Evolutionary conservation across 1,284 basidiomycete genomes (phyloP).

Genomic region (Ceratobasidium sp.): DNA sequence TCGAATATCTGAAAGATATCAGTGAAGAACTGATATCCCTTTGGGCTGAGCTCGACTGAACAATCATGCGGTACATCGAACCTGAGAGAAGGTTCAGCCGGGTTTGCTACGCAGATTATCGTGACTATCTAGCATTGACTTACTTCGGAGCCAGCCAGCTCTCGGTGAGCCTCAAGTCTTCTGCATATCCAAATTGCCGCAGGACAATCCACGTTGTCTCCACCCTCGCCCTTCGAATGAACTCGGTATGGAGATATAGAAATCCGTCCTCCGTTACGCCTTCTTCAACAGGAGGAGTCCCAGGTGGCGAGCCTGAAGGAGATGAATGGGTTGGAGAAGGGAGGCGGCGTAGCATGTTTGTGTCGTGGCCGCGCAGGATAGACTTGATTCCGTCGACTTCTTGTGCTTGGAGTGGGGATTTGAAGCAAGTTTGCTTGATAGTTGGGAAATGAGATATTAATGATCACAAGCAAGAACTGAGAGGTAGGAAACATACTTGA

Average conservation of each 20-base stretch:
- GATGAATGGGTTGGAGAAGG: conserved; percentile 46
- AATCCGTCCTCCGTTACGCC: conserved; percentile 96
- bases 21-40: conserved; percentile 97
- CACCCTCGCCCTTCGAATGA: conserved; percentile 94
- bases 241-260: conserved; percentile 94
- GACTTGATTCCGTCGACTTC: conserved; percentile 93
- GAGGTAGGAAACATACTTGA: conserved; percentile 70
- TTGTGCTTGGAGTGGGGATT: conserved; percentile 89
- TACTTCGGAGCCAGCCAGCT: conserved; percentile 87
- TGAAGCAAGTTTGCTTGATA: conserved; percentile 86
- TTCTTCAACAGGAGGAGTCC: conserved; percentile 52
- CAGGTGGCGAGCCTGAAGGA: conserved; percentile 39
- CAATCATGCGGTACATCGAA: conserved; percentile 94
- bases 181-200: conserved; percentile 94
- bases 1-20: conserved; percentile 98
- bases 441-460: conserved; percentile 6
- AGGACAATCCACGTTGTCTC: conserved; percentile 99
- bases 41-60: conserved; percentile 91
- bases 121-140: conserved; percentile 43
- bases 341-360: conserved; percentile 53
- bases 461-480: conserved; percentile 17
- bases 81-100: conserved; percentile 59
- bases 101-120: conserved; percentile 52
- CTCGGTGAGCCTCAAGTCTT: conserved; percentile 91
- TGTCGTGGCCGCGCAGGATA: conserved; percentile 76